Percentiles rank a stretch among this genome's conserved stretches.
Evolutionary conservation across 1,284 basidiomycete genomes (phyloP).

Genomic region (Bjerkandera adusta): DNA sequence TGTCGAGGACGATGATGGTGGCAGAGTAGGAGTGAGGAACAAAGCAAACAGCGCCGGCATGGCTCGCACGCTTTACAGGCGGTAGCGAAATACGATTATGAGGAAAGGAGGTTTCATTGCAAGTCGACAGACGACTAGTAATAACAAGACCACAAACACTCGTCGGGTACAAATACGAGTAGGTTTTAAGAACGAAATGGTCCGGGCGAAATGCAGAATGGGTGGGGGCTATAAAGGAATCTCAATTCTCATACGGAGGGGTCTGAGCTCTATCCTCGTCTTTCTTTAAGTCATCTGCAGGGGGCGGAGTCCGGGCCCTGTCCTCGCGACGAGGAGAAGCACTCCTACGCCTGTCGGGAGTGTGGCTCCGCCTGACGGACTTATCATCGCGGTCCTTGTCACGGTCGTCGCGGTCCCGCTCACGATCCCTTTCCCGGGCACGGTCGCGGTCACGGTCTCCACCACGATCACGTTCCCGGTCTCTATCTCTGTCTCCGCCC

Average conservation of each 20-base stretch:
- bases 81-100: no score
- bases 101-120: no score
- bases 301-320: conserved; percentile 43
- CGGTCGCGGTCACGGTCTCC: conserved; percentile 40
- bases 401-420: conserved; percentile 34
- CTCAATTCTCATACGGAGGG: conserved; percentile 36
- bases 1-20: no score
- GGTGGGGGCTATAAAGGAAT: not conserved
- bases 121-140: no score
- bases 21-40: no score
- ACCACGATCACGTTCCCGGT: conserved; percentile 42
- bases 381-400: conserved; percentile 37
- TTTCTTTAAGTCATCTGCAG: conserved; percentile 42
- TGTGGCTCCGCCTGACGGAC: conserved; percentile 45
- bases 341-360: conserved; percentile 48
- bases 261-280: conserved; percentile 50
- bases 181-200: not conserved
- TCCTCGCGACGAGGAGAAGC: conserved; percentile 47
- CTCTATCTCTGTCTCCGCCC: conserved; percentile 30
- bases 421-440: conserved; percentile 34
- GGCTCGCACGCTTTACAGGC: no score
- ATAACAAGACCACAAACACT: no score
- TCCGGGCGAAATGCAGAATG: not conserved
- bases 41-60: no score
- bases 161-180: not conserved